Conservation (phyloP, 495 filamentous ascomycete genomes). For the Rusavskia elegans region DNA sequence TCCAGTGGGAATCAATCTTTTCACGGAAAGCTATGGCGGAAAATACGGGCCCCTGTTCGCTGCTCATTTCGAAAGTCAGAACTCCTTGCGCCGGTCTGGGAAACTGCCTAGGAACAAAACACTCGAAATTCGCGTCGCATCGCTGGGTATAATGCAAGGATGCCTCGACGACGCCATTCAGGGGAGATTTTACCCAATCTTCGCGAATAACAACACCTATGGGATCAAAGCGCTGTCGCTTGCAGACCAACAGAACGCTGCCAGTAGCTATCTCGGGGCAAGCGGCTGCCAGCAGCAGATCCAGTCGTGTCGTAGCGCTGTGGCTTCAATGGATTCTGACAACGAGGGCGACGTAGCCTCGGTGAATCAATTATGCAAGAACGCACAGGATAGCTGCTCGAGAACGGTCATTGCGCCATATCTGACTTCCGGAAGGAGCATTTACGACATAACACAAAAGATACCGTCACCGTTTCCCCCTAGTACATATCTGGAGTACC, state of each 20-base stretch:
- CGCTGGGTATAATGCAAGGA: conserved; percentile 30
- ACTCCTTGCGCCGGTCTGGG: conserved; percentile 20
- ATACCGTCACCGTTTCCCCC: conserved; percentile 16
- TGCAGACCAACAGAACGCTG: conserved; percentile 17
- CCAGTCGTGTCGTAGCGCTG: conserved; percentile 29
- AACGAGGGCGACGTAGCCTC: conserved; percentile 24
- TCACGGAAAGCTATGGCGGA: conserved; percentile 31
- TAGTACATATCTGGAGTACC: conserved; percentile 17
- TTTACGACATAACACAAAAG: conserved; percentile 22
- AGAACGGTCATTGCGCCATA: conserved; percentile 31
- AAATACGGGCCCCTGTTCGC: conserved; percentile 28
- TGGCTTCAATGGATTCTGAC: conserved; percentile 24
- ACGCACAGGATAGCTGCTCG: conserved; percentile 30
- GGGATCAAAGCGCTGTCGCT: conserved; percentile 21
- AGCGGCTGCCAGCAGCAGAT: conserved; percentile 39
- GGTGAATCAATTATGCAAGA: conserved; percentile 31
- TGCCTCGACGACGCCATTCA: conserved; percentile 23
- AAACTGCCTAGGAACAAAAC: conserved; percentile 20
- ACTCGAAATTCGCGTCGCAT: conserved; percentile 22
- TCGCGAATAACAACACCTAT: conserved; percentile 30
- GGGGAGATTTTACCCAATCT: conserved; percentile 20
- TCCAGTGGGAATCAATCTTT: conserved; percentile 26
- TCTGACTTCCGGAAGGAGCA: conserved; percentile 21
- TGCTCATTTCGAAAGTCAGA: neutral
- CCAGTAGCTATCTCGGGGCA: conserved; percentile 25